phyloP scores from a whole-genome alignment of 371 early-diverging fungal species.

The Mortierella sp. region DNA sequence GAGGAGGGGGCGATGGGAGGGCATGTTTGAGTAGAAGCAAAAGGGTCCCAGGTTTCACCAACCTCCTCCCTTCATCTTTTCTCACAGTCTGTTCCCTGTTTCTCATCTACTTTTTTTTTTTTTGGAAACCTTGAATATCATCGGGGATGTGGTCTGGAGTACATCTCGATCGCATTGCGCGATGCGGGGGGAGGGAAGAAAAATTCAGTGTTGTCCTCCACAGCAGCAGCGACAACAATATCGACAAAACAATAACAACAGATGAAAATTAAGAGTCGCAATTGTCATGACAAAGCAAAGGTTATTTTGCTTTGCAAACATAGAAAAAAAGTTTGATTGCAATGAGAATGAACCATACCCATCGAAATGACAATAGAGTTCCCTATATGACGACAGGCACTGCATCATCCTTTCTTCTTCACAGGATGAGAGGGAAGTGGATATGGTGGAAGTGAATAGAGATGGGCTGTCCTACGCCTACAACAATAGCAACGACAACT shows the following conservation, averaged over 20 bases:
- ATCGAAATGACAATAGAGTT: not conserved
- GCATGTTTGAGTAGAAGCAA: not conserved
- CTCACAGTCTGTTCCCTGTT: not conserved
- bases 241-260: too few relatives aligned
- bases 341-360: not conserved
- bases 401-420: not conserved
- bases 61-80: not conserved
- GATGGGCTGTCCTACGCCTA: too few relatives aligned
- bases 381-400: not conserved
- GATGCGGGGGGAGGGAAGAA: too few relatives aligned
- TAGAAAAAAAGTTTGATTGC: not conserved
- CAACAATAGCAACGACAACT: too few relatives aligned
- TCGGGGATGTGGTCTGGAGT: too few relatives aligned
- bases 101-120: not conserved
- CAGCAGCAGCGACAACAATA: too few relatives aligned
- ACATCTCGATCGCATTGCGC: too few relatives aligned
- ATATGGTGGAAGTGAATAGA: too few relatives aligned
- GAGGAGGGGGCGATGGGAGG: not conserved
- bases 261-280: not conserved
- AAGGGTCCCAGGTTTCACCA: not conserved
- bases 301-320: not conserved
- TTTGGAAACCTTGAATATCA: not conserved
- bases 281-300: not conserved
- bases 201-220: too few relatives aligned
- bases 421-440: too few relatives aligned